Base-by-base conservation (phyloP, 1,284 basidiomycete species). In the Trichosporon ovoides region DNA sequence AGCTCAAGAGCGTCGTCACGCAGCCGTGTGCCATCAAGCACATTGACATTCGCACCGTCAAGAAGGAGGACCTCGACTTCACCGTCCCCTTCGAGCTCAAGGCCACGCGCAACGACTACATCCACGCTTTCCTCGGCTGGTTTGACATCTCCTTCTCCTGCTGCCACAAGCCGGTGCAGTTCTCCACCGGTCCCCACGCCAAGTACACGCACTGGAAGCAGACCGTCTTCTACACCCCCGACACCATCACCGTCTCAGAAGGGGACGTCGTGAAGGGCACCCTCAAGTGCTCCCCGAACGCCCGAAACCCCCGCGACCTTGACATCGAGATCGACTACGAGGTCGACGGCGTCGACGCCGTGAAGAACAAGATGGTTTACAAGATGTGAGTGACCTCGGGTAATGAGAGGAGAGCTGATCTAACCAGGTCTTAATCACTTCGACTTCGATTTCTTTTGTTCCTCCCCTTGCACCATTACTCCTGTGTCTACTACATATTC, bases 41-140 rank as follows among this genome's bases (percentile, higher is more conserved):
- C 75, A 90, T 99, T 73, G 85, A 99, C 78, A 83, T 99, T 59
- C 81, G 85, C 54, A 98, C 91, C 9, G 91, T 88, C 55, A 94
- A 86, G 72, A 98, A 98, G 78, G 93, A 97, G 78, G 93, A 99
- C 69, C 83, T 99, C 50, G 83, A 87, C 3, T 98, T 99, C 79
- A 82, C 81, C 52, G 83, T 85, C 5, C 84, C 87, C 13, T 98
- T 98, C 78, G 81, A 83, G 55, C 82, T 99, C 56, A 85, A 81
- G 52, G 88, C 87, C 11, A 94, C 90, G 50, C 84, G 96, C 58
- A 89, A 92, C 74, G 96, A 99, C 75, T 98, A 92, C 75, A 83
- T 95, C 18, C 96, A 99, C 73, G 96, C 96, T n/a, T 97, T 98
- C 85, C 85, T 99, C 55, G 94, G 93, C 38, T 99, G 96, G 96